phyloP scores from a whole-genome alignment of 139 green algal genomes.

The Asterochloris erici region DNA sequence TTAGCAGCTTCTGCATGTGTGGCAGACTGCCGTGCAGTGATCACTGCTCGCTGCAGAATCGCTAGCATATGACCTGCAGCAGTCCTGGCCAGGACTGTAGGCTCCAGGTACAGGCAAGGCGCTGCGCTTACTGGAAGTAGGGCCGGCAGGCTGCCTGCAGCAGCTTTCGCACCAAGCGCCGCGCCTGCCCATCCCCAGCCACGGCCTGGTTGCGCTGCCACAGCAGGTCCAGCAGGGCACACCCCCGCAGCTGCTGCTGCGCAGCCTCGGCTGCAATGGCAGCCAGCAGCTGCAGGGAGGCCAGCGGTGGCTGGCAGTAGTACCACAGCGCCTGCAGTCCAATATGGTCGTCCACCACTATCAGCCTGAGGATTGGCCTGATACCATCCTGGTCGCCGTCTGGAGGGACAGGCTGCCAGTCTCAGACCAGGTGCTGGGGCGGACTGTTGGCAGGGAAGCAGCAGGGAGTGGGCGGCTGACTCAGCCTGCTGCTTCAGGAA shows the following conservation, averaged over 20 bases:
- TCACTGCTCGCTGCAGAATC: too few species aligned
- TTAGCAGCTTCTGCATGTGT: too few species aligned
- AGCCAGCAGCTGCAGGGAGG: conserved; percentile 66
- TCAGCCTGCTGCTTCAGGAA: background rate
- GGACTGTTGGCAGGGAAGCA: background rate
- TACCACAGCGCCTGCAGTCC: conserved; percentile 59
- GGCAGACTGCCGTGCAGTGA: too few species aligned
- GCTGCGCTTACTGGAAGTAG: conserved; percentile 55
- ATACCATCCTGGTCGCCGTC: background rate
- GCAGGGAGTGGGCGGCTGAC: background rate
- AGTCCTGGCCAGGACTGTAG: too few species aligned
- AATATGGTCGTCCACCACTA: background rate
- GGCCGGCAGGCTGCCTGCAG: conserved; percentile 62
- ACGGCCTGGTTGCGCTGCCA: conserved; percentile 26
- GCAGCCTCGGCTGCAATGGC: conserved; percentile 51
- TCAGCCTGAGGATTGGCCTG: background rate
- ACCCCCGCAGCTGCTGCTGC: conserved; percentile 25
- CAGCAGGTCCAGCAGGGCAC: conserved; percentile 73
- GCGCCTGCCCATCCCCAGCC: conserved; percentile 47
- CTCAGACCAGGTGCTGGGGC: background rate
- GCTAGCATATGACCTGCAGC: too few species aligned
- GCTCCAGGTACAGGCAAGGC: too few species aligned
- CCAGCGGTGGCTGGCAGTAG: conserved; percentile 66
- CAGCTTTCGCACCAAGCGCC: conserved; percentile 60
- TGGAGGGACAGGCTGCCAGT: background rate